A percentile compares a stretch with the other conserved stretches of the same genome.
Evolutionary conservation across 148 eudicot genomes (phyloP).

Genomic region (Beta vulgaris): DNA sequence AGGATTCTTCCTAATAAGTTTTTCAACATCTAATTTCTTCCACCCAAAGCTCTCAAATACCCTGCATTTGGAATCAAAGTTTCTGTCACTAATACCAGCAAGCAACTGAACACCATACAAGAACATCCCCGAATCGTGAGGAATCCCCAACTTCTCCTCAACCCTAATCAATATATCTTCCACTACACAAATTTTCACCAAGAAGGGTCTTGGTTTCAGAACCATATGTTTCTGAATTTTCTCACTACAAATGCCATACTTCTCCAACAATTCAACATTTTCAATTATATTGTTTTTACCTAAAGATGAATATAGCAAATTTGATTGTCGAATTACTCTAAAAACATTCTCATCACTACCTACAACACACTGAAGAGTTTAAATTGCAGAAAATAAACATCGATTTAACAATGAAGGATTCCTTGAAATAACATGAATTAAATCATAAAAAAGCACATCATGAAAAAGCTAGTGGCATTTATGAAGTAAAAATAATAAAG

Average conservation of each 20-base stretch:
- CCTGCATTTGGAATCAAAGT: conserved; percentile 18
- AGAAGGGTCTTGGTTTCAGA: not conserved
- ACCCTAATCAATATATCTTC: conserved; percentile 8
- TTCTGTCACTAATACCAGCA: not conserved
- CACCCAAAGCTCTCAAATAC: conserved; percentile 35
- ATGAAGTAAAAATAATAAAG: too few relatives aligned
- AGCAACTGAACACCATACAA: conserved; percentile 14
- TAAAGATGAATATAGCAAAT: too few relatives aligned
- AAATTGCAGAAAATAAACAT: not conserved
- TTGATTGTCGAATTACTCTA: too few relatives aligned
- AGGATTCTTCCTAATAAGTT: conserved; percentile 15
- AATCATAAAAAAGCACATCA: conserved; percentile 25
- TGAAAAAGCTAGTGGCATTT: conserved; percentile 28
- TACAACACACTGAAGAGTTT: conserved; percentile 14
- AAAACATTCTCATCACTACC: conserved; percentile 23
- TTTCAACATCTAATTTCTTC: conserved; percentile 17
- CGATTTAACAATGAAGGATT: conserved; percentile 3
- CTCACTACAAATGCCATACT: conserved; percentile 21
- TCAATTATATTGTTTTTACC: not conserved
- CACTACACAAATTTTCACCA: not conserved
- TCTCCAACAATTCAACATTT: conserved; percentile 23
- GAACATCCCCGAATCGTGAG: conserved; percentile 22
- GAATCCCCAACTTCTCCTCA: conserved; percentile 26
- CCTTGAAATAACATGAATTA: conserved; percentile 2
- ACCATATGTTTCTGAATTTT: conserved; percentile 9